Evolutionary conservation across 2,329 filamentous ascomycete species (phyloP).

Genomic region (Fusarium secorum): DNA sequence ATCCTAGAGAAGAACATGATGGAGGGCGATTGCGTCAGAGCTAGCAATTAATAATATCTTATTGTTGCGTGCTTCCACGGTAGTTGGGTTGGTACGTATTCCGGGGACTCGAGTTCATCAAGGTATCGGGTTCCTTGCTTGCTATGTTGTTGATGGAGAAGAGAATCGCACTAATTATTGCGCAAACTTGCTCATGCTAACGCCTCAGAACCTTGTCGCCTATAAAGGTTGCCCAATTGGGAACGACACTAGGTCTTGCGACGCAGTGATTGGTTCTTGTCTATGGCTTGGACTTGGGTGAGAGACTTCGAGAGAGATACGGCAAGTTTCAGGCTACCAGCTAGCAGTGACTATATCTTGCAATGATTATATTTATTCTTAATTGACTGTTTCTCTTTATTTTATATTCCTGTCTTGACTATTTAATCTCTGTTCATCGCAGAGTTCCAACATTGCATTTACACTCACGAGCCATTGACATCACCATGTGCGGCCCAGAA

Average conservation of each 20-base stretch:
- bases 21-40: slow-evolving; percentile 31
- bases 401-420: neutral
- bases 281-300: neutral
- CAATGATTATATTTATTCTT: neutral
- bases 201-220: neutral
- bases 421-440: neutral
- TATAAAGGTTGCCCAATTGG: slow-evolving; percentile 38
- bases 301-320: slow-evolving; percentile 33
- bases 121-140: slow-evolving; percentile 4
- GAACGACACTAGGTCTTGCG: slow-evolving; percentile 28
- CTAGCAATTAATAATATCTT: slow-evolving; percentile 4
- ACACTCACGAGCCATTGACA: neutral
- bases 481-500: slow-evolving; percentile 57
- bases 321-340: neutral
- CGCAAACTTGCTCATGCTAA: slow-evolving; percentile 43
- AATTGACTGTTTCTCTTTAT: neutral
- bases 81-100: neutral
- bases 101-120: slow-evolving; percentile 20
- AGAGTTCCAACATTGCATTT: neutral
- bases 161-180: slow-evolving; percentile 4
- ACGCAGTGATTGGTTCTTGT: slow-evolving; percentile 41
- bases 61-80: neutral
- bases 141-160: slow-evolving; percentile 7
- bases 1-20: slow-evolving; percentile 15
- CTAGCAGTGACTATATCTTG: neutral